A percentile compares a stretch with the other conserved stretches of the same genome.
phyloP scores from a whole-genome alignment of 345 rosid species.

The Camelina laxa region DNA sequence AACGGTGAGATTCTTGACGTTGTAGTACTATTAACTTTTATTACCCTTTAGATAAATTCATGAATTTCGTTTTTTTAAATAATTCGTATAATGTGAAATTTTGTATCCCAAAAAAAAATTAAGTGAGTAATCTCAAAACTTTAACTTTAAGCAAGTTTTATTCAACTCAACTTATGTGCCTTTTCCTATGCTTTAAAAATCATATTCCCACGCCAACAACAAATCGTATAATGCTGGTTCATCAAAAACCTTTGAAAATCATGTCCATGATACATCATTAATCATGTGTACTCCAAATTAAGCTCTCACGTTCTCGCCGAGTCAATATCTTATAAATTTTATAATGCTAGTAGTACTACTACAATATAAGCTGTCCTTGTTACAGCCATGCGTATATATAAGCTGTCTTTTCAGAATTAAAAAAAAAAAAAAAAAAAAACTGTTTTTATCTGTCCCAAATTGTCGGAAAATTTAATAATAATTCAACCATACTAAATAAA shows the following conservation, averaged over 20 bases:
- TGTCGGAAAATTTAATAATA: slow-evolving; percentile 32
- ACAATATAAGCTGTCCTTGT: not conserved
- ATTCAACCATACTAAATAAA: too few species aligned
- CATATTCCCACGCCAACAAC: slow-evolving; percentile 22
- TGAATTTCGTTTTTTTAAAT: not conserved
- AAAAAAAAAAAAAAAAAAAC: too few species aligned
- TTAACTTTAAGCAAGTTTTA: slow-evolving; percentile 13
- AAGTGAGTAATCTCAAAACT: slow-evolving; percentile 22
- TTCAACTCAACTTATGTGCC: slow-evolving; percentile 16
- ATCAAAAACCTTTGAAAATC: not conserved
- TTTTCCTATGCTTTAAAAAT: slow-evolving; percentile 11
- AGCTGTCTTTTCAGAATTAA: slow-evolving; percentile 33
- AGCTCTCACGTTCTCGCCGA: not conserved
- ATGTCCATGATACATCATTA: not conserved
- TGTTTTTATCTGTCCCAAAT: slow-evolving; percentile 37
- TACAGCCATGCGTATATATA: slow-evolving; percentile 27
- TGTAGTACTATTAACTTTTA: not conserved
- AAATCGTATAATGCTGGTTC: not conserved
- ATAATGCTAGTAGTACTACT: too few species aligned
- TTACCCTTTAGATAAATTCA: not conserved
- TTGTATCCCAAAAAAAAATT: too few species aligned
- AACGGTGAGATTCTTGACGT: slow-evolving; percentile 8
- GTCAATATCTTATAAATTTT: not conserved
- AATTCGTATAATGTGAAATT: not conserved
- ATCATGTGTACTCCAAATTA: not conserved